Percentiles rank a stretch among this genome's conserved stretches.
Evolutionary conservation across 179 eudicot species (phyloP).

Genomic region (Silene noctiflora): DNA sequence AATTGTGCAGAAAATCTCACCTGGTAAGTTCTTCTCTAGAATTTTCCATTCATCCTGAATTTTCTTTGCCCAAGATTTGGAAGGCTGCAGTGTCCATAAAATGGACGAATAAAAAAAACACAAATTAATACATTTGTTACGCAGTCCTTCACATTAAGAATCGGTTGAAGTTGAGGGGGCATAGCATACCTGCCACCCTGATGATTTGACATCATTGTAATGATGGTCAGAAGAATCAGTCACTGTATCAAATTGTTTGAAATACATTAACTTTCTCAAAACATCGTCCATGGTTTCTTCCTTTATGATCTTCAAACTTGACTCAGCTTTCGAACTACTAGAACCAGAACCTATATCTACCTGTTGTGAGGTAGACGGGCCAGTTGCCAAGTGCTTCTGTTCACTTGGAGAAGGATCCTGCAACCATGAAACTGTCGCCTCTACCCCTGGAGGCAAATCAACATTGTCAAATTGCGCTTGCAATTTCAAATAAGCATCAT

Average conservation of each 20-base stretch:
- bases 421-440: conserved; percentile 72
- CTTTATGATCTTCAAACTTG: conserved; percentile 37
- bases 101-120: background rate
- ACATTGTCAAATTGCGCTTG: conserved; percentile 82
- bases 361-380: conserved; percentile 18
- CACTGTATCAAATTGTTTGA: conserved; percentile 60
- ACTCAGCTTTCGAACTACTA: conserved; percentile 44
- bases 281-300: conserved; percentile 45
- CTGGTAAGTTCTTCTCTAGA: conserved; percentile 62
- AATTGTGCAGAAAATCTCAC: conserved; percentile 27
- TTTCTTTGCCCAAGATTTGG: conserved; percentile 58
- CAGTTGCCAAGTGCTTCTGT: conserved; percentile 21
- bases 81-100: conserved; percentile 36
- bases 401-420: conserved; percentile 36
- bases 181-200: conserved; percentile 26
- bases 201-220: conserved; percentile 25
- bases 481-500: conserved; percentile 51
- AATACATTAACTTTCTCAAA: conserved; percentile 42
- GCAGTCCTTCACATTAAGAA: background rate
- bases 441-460: conserved; percentile 88
- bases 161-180: background rate
- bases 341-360: conserved; percentile 23
- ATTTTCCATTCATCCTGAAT: conserved; percentile 73
- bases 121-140: background rate
- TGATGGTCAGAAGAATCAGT: conserved; percentile 65